These are phyloP conservation scores for Boletellus ananiceps DNA, from an alignment of 768 basidiomycete species.

Conservation along the genomic window DNA sequence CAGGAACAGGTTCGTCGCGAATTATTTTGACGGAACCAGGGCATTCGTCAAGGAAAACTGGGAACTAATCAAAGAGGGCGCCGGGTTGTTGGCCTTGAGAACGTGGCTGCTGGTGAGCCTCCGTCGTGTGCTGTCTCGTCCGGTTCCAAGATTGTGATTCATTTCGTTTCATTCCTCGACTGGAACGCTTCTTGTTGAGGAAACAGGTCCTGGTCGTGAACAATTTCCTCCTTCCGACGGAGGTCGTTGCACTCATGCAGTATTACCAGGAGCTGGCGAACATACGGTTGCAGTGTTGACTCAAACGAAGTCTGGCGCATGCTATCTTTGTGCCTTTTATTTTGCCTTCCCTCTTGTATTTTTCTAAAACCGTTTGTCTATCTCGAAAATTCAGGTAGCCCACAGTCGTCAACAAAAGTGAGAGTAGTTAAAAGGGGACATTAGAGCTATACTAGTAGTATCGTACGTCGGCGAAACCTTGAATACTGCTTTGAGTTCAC, in stretches of 20 bases:
- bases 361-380: too few relatives aligned
- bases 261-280: conserved; percentile 52
- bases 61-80: conserved; percentile 62
- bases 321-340: too few relatives aligned
- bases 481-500: too few relatives aligned
- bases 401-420: too few relatives aligned
- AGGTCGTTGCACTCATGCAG: conserved; percentile 48
- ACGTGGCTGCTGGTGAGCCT: conserved; percentile 54
- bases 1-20: conserved; percentile 52
- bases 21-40: conserved; percentile 50
- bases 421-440: too few relatives aligned
- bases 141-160: neutral
- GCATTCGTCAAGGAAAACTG: conserved; percentile 59
- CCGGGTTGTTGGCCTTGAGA: conserved; percentile 61
- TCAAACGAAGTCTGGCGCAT: neutral
- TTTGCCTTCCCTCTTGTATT: neutral
- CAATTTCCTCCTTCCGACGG: conserved; percentile 45
- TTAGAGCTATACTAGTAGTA: too few relatives aligned
- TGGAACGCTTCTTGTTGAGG: too few relatives aligned
- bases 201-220: conserved; percentile 50
- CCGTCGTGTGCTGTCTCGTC: neutral
- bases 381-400: too few relatives aligned
- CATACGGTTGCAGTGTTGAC: conserved; percentile 37
- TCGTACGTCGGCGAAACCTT: too few relatives aligned
- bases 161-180: neutral